Evolutionary conservation across 352 stramenopile species (phyloP), one percentile per base, ranked within the genome.

Genomic region (Globisporangium nunn): DNA sequence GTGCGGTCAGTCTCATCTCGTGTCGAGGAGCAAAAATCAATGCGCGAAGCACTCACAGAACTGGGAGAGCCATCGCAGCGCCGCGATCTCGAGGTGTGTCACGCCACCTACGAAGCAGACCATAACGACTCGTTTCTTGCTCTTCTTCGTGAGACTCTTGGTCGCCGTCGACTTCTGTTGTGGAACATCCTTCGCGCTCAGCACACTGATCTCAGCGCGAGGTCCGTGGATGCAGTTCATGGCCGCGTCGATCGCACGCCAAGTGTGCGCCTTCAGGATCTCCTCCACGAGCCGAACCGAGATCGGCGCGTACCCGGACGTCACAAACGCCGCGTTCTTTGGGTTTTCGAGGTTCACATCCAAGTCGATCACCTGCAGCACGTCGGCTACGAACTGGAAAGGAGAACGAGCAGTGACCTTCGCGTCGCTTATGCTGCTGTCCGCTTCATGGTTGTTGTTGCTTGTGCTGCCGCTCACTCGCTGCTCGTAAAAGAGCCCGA

Each of bases 31-130:
- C 44, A 8, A n/a, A 53, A 5, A 37, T 8, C 6, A 5, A 37
- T 8, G 2, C 43, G 45, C 7, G 28, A 31, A 10, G 14, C 3
- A 74, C 78, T 59, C 68, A 88, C 78, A 88, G 50, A 85, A 87
- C 7, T 70, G 76, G 11, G 71, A 56, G 28, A 91, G 74, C 79
- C 79, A 93, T 7, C 84, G 73, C 12, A 93, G 62, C 8, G 81
- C 84, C 11, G 84, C 80, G 47, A 92, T 72, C 52, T 94, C 84
- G 17, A 83, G 60, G 53, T 82, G 87, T 7, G 80, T 87, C 4
- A 91, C 66, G 5, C 82, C 82, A 1, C 84, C 82, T 0, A 91
- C 69, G 57, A 92, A 75, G 33, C 68, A 88, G 51, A 89, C 72
- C 6, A 92, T 64, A 0, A 90, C 57, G 8, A 87, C 70, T 0